Base-by-base conservation (phyloP, 1,139 yeast genomes). In the Geotrichum aggregatum region DNA sequence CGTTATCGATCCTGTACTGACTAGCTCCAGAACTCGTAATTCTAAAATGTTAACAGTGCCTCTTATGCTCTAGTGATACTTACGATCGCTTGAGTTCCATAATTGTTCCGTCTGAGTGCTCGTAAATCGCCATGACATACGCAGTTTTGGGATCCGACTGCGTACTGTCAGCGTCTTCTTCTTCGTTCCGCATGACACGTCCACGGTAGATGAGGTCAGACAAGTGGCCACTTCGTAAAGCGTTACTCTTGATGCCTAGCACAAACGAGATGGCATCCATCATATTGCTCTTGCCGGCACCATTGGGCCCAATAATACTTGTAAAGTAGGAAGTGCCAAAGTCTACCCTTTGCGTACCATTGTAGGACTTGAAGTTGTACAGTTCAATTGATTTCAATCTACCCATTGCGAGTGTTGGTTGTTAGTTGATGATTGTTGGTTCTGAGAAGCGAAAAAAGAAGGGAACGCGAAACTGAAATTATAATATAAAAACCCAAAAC, bases 181-280 rank as follows among this genome's bases (percentile, higher is more conserved):
- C 68, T 43, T 54, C 61, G 2, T 60, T 63, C n/a, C 59, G 59
- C 58, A 63, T 59, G 8, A 71, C 60, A 19, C 84, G 71, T 3
- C 95, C 95, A 58, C 96, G 76, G 64, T 89, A 89, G 2, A 92
- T 80, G 64, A 92, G 76, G 60, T 91, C 97, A 52, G 76, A 79
- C 61, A 88, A 70, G 54, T 81, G 80, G 26, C 77, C 74, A 1
- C 97, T 87, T 61, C 99, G 77, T 56, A 94, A 73, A 56, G 87
- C 92, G 31, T 77, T 72, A 16, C 94, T 80, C 61, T 85, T 76
- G 49, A 92, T 82, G 19, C 99, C 99, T 34, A 94, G 75, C 13
- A 92, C 98, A 66, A 92, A 92, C 1, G 97, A 88, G 16, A 91
- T 89, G 44, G 98, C 98, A 67, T 91, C 98, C 98, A 91, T 91